A percentile compares a stretch with the other conserved stretches of the same genome.
Evolutionary conservation across 1,284 basidiomycete genomes (phyloP).

Genomic region (Ceratobasidium papillatum): DNA sequence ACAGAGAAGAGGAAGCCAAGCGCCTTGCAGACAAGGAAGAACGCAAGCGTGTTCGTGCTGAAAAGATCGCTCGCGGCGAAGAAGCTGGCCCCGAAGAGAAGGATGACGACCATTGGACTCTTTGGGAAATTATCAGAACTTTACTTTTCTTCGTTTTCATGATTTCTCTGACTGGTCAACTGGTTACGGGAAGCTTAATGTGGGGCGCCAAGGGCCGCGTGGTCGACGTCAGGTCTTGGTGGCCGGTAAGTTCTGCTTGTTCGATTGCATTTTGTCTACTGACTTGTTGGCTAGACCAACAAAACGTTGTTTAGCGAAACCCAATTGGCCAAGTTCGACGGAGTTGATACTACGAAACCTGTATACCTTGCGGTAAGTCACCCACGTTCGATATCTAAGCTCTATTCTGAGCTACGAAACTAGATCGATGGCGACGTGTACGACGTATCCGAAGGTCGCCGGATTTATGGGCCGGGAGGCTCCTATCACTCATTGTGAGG

Average conservation of each 20-base stretch:
- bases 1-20: conserved; percentile 67
- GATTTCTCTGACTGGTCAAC: conserved; percentile 71
- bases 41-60: conserved; percentile 73
- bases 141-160: conserved; percentile 65
- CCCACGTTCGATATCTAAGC: conserved; percentile 42
- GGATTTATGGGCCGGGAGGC: conserved; percentile 90
- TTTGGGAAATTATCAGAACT: conserved; percentile 69
- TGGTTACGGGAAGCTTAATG: conserved; percentile 79
- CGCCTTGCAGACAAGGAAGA: conserved; percentile 71
- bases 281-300: conserved; percentile 56
- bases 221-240: conserved; percentile 65
- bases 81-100: conserved; percentile 72
- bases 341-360: conserved; percentile 71
- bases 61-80: conserved; percentile 76
- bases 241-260: conserved; percentile 60
- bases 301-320: conserved; percentile 78
- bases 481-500: conserved; percentile 82
- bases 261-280: conserved; percentile 45
- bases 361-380: conserved; percentile 82
- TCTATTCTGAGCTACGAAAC: conserved; percentile 5
- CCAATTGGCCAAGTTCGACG: conserved; percentile 78
- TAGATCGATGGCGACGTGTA: conserved; percentile 93
- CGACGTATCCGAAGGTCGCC: conserved; percentile 80
- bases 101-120: conserved; percentile 66
- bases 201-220: conserved; percentile 78